Base-by-base conservation (phyloP, 352 stramenopile genomes). In the Phytophthora parvispora region DNA sequence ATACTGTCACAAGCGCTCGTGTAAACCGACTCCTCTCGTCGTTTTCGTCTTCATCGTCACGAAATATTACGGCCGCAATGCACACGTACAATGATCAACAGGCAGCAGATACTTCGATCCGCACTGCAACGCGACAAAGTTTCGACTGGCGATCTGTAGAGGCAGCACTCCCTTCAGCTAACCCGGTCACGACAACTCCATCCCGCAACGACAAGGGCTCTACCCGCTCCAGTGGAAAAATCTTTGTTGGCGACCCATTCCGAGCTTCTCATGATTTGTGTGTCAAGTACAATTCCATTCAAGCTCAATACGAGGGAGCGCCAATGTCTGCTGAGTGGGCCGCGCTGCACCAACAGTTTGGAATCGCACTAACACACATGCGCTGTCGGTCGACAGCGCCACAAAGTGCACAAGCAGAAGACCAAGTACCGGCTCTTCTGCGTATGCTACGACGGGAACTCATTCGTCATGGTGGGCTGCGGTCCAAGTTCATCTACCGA, bases 391-490 rank as follows among this genome's bases (percentile, higher is more conserved):
- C 60, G 67, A 54, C 67, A 38, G 18, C 51, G 47, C 18, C 54
- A 9, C 58, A 66, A 59, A 42, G 34, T 24, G 64, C 64, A 8
- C 63, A 60, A 42, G 15, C 54, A 2, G 49, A 76, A 31, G 78
- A 83, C 42, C 59, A 64, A 24, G 85, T 91, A 1, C 85, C 83
- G 2, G 72, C 73, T 2, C 63, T 91, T 3, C 25, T 89, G 10
- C 77, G 81, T 4, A 87, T 91, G 72, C 48, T 90, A 22, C 81
- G 79, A 12, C 80, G 81, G 5, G 82, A 92, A 38, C 73, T 92
- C 4, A 15, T 89, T 25, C 52, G 69, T 24, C 68, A 81, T 15
- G 78, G 77, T 40, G 82, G 82, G 24, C 53, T 90, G 20, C 53
- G 45, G 2, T 72, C 55, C 67, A 84, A 87, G 55, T 88, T 85